Evolutionary conservation across 495 filamentous ascomycete genomes (phyloP).

Genomic region (Penicillium soppii): DNA sequence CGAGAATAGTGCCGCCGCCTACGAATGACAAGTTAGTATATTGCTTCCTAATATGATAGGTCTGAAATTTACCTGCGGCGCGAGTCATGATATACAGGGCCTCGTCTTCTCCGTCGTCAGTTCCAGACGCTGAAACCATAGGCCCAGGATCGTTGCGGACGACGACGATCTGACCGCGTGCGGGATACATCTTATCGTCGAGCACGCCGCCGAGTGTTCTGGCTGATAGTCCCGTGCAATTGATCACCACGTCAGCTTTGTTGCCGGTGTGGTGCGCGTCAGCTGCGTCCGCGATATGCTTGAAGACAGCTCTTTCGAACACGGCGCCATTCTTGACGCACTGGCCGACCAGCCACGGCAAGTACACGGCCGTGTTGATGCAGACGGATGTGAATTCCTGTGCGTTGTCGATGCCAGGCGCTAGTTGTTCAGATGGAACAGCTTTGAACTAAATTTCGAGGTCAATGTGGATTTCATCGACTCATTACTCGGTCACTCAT

Average conservation of each 20-base stretch:
- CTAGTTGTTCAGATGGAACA: slow-evolving; percentile 55
- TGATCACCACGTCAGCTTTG: slow-evolving; percentile 72
- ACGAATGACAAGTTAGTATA: neutral
- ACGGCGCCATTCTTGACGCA: slow-evolving; percentile 69
- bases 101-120: slow-evolving; percentile 79
- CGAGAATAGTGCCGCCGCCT: slow-evolving; percentile 75
- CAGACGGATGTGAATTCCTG: slow-evolving; percentile 80
- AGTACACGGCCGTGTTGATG: slow-evolving; percentile 86
- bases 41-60: neutral
- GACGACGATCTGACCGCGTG: slow-evolving; percentile 82
- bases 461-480: neutral
- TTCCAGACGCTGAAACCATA: slow-evolving; percentile 71
- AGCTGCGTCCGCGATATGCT: slow-evolving; percentile 72
- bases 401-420: slow-evolving; percentile 62
- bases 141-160: slow-evolving; percentile 78
- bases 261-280: slow-evolving; percentile 59
- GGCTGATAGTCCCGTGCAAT: slow-evolving; percentile 81
- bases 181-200: slow-evolving; percentile 73
- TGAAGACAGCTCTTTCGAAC: slow-evolving; percentile 58
- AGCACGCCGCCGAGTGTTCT: slow-evolving; percentile 76
- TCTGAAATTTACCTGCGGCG: slow-evolving; percentile 56
- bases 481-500: slow-evolving; percentile 18
- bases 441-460: slow-evolving; percentile 48
- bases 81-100: slow-evolving; percentile 87
- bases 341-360: slow-evolving; percentile 76